These are phyloP conservation scores for Hericium rajendrae DNA, from an alignment of 768 basidiomycete genomes.

Conservation along the genomic window DNA sequence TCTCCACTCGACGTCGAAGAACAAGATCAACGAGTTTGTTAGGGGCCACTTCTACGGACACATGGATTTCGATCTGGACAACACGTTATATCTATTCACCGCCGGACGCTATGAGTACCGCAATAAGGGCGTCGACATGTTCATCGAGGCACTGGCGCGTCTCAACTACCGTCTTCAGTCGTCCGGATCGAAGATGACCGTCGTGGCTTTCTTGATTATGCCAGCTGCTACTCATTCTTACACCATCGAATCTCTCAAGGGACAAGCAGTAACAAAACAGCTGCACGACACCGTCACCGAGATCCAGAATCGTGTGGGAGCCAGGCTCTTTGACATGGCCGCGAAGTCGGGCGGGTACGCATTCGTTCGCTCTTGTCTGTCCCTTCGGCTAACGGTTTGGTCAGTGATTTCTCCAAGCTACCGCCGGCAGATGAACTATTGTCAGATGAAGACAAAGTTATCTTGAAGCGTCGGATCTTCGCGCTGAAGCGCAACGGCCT, in stretches of 20 bases:
- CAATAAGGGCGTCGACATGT: conserved; percentile 99
- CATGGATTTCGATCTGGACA: conserved; percentile 92
- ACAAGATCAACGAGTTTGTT: conserved; percentile 98
- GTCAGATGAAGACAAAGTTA: conserved; percentile 85
- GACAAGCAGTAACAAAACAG: conserved; percentile 96
- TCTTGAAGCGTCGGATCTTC: conserved; percentile 92
- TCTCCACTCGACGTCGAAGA: conserved; percentile 82
- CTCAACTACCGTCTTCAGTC: conserved; percentile 58
- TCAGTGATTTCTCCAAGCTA: conserved; percentile 62
- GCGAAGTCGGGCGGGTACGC: conserved; percentile 83
- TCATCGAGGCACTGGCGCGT: conserved; percentile 92
- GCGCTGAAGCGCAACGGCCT: conserved; percentile 90
- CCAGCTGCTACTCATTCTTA: conserved; percentile 94
- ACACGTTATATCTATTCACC: conserved; percentile 92
- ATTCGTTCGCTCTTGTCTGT: not conserved
- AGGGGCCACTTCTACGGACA: conserved; percentile 98
- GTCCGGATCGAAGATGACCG: conserved; percentile 62
- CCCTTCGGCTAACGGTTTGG: not conserved
- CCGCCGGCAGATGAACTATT: conserved; percentile 71
- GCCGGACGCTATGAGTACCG: conserved; percentile 99
- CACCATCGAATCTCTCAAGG: conserved; percentile 94
- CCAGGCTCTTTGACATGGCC: conserved; percentile 88
- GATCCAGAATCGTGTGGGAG: conserved; percentile 88
- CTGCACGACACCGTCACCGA: conserved; percentile 92
- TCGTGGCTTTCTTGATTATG: conserved; percentile 99